phyloP scores from a whole-genome alignment of 2,329 filamentous ascomycete genomes.

The Exophiala sp. region DNA sequence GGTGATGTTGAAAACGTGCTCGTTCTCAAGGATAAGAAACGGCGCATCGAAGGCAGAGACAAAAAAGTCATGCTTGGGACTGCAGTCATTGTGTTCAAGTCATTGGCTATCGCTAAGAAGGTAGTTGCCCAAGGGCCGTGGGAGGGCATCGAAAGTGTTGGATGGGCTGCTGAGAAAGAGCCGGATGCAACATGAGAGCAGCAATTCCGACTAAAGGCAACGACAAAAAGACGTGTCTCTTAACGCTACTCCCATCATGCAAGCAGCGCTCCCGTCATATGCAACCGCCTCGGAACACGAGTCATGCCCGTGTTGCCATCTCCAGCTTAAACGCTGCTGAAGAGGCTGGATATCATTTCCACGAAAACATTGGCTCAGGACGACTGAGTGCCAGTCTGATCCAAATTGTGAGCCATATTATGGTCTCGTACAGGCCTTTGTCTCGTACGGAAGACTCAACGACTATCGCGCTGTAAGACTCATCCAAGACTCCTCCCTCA shows the following conservation, averaged over 20 bases:
- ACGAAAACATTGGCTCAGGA: no score
- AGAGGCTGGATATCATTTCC: no score
- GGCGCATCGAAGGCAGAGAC: conserved; percentile 46
- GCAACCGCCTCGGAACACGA: no score
- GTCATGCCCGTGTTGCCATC: no score
- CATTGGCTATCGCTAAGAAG: conserved; percentile 42
- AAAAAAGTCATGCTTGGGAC: conserved; percentile 52
- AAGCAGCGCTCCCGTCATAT: background rate
- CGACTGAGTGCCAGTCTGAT: no score
- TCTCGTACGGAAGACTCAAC: no score
- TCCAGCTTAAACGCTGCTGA: no score
- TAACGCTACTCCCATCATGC: background rate
- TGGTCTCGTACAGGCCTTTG: no score
- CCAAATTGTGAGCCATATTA: no score
- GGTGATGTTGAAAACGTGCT: conserved; percentile 56
- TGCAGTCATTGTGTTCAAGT: conserved; percentile 55
- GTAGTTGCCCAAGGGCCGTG: conserved; percentile 38
- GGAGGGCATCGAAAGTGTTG: conserved; percentile 51
- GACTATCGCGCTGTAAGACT: no score
- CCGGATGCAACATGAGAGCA: conserved; percentile 44
- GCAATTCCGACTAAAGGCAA: background rate
- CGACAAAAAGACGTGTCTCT: background rate
- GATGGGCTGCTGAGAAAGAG: conserved; percentile 53
- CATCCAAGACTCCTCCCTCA: no score
- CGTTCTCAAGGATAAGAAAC: conserved; percentile 53